Base-by-base conservation (phyloP, 768 basidiomycete species). In the Imleria badia region DNA sequence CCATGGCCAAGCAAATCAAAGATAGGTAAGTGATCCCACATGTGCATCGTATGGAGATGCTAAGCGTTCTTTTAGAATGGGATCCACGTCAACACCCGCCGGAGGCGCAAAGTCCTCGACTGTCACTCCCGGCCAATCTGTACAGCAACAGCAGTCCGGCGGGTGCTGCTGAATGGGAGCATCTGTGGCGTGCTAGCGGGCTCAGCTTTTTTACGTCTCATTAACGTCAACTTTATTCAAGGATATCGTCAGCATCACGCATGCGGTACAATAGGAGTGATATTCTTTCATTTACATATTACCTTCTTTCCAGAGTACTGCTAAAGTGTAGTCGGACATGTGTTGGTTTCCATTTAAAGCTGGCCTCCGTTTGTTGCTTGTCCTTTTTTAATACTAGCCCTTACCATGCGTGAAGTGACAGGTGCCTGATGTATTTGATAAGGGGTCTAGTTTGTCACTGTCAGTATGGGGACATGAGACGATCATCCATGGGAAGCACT, bases 1-100 rank as follows among this genome's bases (percentile, higher is more conserved):
- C 94, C 30, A 92, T 99, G 84, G 95, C 97, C 5, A 91, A 96
- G 79, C 91, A 93, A 75, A 93, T 94, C 70, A 93, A 94, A 72
- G 91, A 94, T 72, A 85, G 91, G 91, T 89, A 65, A 31, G 82
- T 60, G 3, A 20, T 12, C 36, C 10, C 10, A 41, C 13, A n/a
- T 17, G 6, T 15, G 26, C 11, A 34, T 31, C 22, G 33, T 44
- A 36, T 43, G 12, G 33, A 35, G 17, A 30, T 51, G 13, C 47
- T 59, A 19, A 51, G 15, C 43, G 0, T 38, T 39, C 33, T 39
- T 48, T 47, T 51, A 94, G 92, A 60, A 93, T 94, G 89, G 93
- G 91, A 15, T 84, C 91, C 44, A 85, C 87, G 26, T 80, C 90
- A 59, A 82, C 88, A 54, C 79, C 89, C 41, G 77, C 86, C 11